A percentile compares a stretch with the other conserved stretches of the same genome.
Conservation (phyloP, 352 stramenopile genomes). For the Globisporangium paroecandrum region DNA sequence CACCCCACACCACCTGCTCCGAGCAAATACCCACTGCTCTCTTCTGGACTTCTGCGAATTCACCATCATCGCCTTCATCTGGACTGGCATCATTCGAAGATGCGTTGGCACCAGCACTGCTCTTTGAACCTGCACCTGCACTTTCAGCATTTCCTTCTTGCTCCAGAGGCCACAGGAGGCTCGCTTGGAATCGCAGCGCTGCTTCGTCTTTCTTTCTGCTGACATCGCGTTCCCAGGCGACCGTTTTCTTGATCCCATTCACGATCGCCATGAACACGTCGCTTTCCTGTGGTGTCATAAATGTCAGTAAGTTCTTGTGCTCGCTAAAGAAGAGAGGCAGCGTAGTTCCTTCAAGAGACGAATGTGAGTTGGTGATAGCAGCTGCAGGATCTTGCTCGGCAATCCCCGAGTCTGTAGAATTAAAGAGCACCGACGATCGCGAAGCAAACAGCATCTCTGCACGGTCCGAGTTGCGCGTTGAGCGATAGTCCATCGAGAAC, state of each 20-base stretch:
- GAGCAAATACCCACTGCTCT: constrained; percentile 51
- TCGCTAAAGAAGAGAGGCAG: constrained; percentile 54
- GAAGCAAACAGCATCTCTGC: constrained; percentile 62
- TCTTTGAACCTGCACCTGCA: not conserved
- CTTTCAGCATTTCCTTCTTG: not conserved
- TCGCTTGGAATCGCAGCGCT: constrained; percentile 66
- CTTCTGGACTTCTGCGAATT: not conserved
- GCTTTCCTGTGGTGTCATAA: constrained; percentile 37
- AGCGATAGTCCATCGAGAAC: constrained; percentile 63
- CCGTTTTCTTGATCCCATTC: constrained; percentile 40
- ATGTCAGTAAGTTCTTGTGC: constrained; percentile 48
- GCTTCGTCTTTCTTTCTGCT: constrained; percentile 65
- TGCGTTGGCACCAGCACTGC: not conserved
- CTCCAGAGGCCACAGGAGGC: constrained; percentile 58
- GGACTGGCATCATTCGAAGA: constrained; percentile 1
- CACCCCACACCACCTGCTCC: constrained; percentile 73
- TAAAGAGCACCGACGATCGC: constrained; percentile 1
- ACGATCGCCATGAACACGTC: constrained; percentile 54
- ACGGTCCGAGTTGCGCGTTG: constrained; percentile 27
- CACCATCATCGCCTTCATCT: constrained; percentile 6
- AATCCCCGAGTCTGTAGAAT: not conserved
- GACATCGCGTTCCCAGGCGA: constrained; percentile 61
- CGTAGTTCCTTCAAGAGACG: constrained; percentile 34
- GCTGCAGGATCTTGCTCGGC: not conserved
- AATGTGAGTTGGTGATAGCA: too few species aligned